phyloP scores from a whole-genome alignment of 2,329 filamentous ascomycete genomes.

The Botrytis aclada region DNA sequence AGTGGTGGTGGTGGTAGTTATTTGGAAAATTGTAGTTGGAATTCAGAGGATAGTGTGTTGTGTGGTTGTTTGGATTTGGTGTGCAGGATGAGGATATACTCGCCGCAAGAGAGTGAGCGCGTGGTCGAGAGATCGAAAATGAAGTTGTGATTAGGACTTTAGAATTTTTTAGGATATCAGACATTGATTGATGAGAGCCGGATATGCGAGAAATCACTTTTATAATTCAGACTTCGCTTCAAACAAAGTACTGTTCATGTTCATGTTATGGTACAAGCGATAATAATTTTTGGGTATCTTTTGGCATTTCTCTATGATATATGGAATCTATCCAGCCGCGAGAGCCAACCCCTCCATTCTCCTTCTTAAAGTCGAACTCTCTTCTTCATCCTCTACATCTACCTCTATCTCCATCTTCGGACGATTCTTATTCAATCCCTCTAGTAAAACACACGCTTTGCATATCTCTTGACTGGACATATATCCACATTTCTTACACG shows the following conservation, averaged over 20 bases:
- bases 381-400: slow-evolving; percentile 44
- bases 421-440: slow-evolving; percentile 82
- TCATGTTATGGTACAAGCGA: neutral
- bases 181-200: no score
- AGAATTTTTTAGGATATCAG: neutral
- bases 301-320: slow-evolving; percentile 6
- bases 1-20: neutral
- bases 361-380: slow-evolving; percentile 49
- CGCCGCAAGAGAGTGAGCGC: no score
- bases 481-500: slow-evolving; percentile 86
- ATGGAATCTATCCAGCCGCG: slow-evolving; percentile 34
- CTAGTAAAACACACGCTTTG: slow-evolving; percentile 87
- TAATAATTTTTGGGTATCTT: neutral
- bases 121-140: no score
- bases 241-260: neutral
- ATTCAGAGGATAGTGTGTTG: neutral
- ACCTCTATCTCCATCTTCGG: slow-evolving; percentile 52
- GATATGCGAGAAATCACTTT: neutral
- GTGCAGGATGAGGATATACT: neutral
- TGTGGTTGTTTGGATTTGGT: neutral
- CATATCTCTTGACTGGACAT: slow-evolving; percentile 92
- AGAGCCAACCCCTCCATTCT: slow-evolving; percentile 49
- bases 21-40: neutral
- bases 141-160: neutral
- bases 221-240: neutral